Evolutionary conservation across 495 filamentous ascomycete genomes (phyloP).

Genomic region (Penicillium steckii): DNA sequence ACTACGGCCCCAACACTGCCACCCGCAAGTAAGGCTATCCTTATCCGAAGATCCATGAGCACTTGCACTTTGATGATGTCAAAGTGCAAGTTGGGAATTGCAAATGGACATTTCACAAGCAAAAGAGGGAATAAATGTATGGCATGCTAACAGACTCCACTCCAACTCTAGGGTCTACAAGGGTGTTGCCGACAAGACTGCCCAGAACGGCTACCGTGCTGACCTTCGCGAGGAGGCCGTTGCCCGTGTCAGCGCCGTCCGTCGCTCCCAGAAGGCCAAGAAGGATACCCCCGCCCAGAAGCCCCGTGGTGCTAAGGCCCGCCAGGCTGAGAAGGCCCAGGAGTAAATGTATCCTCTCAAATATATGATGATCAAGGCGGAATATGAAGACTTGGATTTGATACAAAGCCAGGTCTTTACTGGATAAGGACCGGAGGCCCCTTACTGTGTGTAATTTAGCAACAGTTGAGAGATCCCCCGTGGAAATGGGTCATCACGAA

Average conservation of each 20-base stretch:
- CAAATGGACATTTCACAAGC: no score
- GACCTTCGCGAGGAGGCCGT: conserved; percentile 87
- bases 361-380: neutral
- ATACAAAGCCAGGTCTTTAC: conserved; percentile 5
- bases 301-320: conserved; percentile 78
- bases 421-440: conserved; percentile 27
- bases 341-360: conserved; percentile 32
- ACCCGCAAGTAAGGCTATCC: conserved; percentile 68
- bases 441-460: conserved; percentile 44
- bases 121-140: no score
- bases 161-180: conserved; percentile 83
- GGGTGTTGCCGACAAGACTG: conserved; percentile 72
- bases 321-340: conserved; percentile 57
- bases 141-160: no score
- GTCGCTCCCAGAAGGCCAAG: conserved; percentile 69
- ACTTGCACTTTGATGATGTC: no score
- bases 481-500: conserved; percentile 8
- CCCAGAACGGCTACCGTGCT: conserved; percentile 79
- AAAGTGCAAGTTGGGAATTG: no score
- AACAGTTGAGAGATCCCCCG: no score
- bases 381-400: neutral
- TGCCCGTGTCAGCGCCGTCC: conserved; percentile 84
- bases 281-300: conserved; percentile 74
- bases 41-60: neutral
- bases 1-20: conserved; percentile 65